These are phyloP conservation scores for Xylaria castorea DNA, from an alignment of 495 filamentous ascomycete species.

Conservation along the genomic window DNA sequence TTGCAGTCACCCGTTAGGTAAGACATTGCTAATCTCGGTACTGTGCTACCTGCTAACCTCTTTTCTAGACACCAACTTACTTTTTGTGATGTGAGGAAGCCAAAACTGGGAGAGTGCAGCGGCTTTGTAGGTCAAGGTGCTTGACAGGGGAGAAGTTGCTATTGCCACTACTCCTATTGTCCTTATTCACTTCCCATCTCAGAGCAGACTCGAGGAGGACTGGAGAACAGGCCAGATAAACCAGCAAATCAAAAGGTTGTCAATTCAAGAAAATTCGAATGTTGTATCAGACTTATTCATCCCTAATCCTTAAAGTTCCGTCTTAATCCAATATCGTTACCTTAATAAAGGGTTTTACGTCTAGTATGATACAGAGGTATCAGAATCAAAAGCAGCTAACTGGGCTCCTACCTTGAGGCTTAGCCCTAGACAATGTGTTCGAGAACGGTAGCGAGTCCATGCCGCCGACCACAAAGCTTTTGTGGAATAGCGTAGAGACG, in stretches of 20 bases:
- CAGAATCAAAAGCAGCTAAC: not conserved
- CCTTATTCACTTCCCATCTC: not conserved
- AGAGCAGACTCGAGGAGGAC: not conserved
- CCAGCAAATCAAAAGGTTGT: not conserved
- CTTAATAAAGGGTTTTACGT: not conserved
- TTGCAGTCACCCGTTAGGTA: conserved; percentile 95
- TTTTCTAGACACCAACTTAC: conserved; percentile 48
- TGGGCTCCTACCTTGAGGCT: not conserved
- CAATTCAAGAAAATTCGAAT: not conserved
- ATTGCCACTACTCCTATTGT: not conserved
- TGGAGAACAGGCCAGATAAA: not conserved
- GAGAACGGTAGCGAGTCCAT: not conserved
- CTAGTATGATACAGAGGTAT: not conserved
- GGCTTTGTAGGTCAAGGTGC: not conserved
- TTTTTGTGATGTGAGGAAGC: conserved; percentile 54
- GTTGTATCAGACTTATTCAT: not conserved
- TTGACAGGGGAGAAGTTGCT: not conserved
- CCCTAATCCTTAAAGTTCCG: not conserved
- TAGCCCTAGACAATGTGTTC: not conserved
- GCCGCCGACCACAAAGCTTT: no score
- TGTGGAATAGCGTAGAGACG: no score
- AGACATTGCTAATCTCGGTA: conserved; percentile 35
- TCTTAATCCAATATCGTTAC: not conserved
- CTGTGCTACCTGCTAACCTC: conserved; percentile 28
- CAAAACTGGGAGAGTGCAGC: not conserved